Percentiles rank a stretch among this genome's conserved stretches.
These are phyloP conservation scores for Podospora sp. DNA, from an alignment of 495 filamentous ascomycete species.

Conservation along the genomic window DNA sequence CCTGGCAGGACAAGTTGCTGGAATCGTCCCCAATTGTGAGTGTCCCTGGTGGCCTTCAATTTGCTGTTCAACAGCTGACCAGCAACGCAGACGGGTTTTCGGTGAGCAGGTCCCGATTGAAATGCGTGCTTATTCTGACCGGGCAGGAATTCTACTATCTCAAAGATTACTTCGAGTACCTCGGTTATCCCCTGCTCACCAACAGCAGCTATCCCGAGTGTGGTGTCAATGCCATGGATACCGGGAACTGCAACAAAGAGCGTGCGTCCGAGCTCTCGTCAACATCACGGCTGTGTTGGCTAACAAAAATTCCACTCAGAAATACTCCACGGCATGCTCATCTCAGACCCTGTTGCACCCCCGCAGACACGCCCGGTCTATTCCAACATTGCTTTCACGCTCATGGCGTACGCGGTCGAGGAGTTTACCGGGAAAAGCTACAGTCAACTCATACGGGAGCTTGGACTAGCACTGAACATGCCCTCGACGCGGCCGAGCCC, in stretches of 20 bases:
- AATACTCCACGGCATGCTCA: constrained; percentile 43
- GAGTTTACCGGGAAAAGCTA: constrained; percentile 45
- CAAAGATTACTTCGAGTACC: constrained; percentile 28
- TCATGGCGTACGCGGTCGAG: constrained; percentile 49
- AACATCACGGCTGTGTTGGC: not conserved
- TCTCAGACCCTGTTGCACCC: constrained; percentile 39
- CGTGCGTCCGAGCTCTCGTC: constrained; percentile 8
- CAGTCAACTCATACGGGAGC: constrained; percentile 39
- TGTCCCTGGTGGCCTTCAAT: not conserved
- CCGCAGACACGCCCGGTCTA: constrained; percentile 48
- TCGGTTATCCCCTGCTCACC: constrained; percentile 30
- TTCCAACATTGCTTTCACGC: constrained; percentile 49
- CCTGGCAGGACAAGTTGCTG: constrained; percentile 50
- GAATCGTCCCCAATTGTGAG: constrained; percentile 44
- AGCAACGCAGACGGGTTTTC: constrained; percentile 30
- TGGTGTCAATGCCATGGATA: constrained; percentile 27
- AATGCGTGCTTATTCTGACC: not conserved
- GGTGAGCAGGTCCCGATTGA: not conserved
- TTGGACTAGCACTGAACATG: constrained; percentile 43
- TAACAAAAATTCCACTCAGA: constrained; percentile 28
- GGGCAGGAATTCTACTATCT: constrained; percentile 31
- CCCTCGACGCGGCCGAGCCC: constrained; percentile 33
- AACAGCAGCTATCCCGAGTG: constrained; percentile 30
- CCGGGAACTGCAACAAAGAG: constrained; percentile 20
- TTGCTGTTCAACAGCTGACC: not conserved